Evolutionary conservation across 2,329 filamentous ascomycete species (phyloP), one percentile per base, ranked within the genome.

Genomic region (Cordyceps cateniannulata): DNA sequence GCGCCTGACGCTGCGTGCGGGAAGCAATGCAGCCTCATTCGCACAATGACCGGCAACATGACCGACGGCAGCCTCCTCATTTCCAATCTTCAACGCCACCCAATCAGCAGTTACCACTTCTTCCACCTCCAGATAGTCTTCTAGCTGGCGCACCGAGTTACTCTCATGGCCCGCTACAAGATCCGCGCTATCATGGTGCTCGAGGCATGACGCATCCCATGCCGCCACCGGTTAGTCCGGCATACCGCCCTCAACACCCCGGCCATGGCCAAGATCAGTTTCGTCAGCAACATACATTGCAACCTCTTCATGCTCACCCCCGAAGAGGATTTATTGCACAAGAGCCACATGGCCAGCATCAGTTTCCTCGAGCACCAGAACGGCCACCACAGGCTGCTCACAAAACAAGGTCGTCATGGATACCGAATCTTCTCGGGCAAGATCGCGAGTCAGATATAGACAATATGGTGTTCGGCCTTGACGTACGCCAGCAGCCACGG

Each of bases 401-500:
- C 42, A 60, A 42, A 48, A 44, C 38, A 22, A 59, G n/a, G 45
- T 59, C 52, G 48, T 57, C 62, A 22, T 61, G 55, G 29, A 64
- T 71, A 18, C 68, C 69, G 3, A 72, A 72, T 55, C 64, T 72
- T 1, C 44, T 72, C 14, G 68, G 65, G 1, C 40, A 63, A 8
- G 62, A 60, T 40, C 64, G 67, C 47, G 62, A 61, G 3, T 56
- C 63, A 5, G 63, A 60, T 7, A 18, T 72, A 48, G 59, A 59
- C 14, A 65, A 65, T 51, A 66, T 70, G n/a, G 52, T 54, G 10
- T 76, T 75, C 61, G 65, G 62, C 5, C 66, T 76, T 5, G 66
- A 50, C 18, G 84, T 93, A 63, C 86, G 90, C 54, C 90, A 95
- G 71, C 90, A 93, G 68, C 90, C 90, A 9, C 79, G 85, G 20